These are phyloP conservation scores for Wallacemonas collosoma DNA, from an alignment of 208 protist species.

Conservation along the genomic window DNA sequence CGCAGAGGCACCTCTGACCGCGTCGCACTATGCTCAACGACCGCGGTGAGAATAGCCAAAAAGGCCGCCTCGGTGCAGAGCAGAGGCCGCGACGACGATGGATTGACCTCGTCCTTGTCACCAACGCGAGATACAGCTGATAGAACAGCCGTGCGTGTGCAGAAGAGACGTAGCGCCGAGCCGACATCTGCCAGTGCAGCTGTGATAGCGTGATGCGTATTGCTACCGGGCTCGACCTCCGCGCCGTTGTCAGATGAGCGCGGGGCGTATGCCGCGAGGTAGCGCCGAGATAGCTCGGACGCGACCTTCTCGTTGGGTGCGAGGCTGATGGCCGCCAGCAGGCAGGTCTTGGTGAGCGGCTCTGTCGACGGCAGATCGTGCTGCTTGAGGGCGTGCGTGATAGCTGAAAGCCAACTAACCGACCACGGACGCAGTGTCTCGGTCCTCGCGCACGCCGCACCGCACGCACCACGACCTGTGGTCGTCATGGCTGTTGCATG, in stretches of 20 bases:
- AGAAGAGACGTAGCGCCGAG: neutral
- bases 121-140: too few relatives aligned
- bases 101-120: too few relatives aligned
- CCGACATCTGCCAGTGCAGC: neutral
- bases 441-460: neutral
- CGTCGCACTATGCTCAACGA: neutral
- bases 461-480: too few relatives aligned
- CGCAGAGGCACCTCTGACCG: too few relatives aligned
- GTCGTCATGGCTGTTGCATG: too few relatives aligned
- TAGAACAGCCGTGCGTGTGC: too few relatives aligned
- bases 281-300: neutral
- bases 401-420: neutral
- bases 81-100: neutral
- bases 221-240: neutral
- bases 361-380: neutral
- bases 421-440: neutral
- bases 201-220: neutral
- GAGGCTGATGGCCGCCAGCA: constrained; percentile 3
- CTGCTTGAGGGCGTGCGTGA: neutral
- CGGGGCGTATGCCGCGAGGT: neutral
- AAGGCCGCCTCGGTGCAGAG: neutral
- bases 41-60: neutral
- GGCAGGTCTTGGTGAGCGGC: neutral
- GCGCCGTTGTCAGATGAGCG: neutral
- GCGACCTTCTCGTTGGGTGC: constrained; percentile 7